Percentiles rank a stretch among this genome's conserved stretches.
phyloP scores from a whole-genome alignment of 495 filamentous ascomycete genomes.

The Penicillium cinerascens region DNA sequence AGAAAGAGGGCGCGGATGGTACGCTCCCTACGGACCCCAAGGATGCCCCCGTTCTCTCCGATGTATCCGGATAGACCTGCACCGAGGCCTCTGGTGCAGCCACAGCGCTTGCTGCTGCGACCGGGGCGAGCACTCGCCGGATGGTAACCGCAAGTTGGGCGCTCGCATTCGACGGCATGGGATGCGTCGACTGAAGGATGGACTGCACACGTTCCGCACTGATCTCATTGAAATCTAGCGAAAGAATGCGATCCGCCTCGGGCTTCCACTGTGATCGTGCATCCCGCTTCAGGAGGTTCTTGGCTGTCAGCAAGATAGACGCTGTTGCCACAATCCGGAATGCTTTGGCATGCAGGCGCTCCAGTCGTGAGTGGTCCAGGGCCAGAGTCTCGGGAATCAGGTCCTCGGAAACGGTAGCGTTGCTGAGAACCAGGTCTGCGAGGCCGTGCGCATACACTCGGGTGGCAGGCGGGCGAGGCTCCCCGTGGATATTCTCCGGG shows the following conservation, averaged over 20 bases:
- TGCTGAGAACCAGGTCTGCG: conserved; percentile 60
- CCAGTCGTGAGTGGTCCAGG: conserved; percentile 71
- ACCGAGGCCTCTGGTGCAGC: conserved; percentile 36
- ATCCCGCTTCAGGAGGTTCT: conserved; percentile 93
- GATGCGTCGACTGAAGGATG: conserved; percentile 73
- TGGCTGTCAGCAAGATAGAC: conserved; percentile 81
- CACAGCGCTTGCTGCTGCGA: conserved; percentile 36
- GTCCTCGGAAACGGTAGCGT: conserved; percentile 50
- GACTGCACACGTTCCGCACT: conserved; percentile 64
- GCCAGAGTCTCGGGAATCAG: conserved; percentile 80
- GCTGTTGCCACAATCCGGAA: conserved; percentile 77
- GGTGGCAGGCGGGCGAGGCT: conserved; percentile 38
- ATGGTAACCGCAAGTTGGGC: conserved; percentile 46
- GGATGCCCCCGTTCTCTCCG: conserved; percentile 2
- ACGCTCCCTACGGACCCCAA: conserved; percentile 7
- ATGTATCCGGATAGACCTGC: conserved; percentile 28
- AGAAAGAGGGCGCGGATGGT: conserved; percentile 39
- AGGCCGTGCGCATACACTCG: conserved; percentile 80
- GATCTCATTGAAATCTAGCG: conserved; percentile 52
- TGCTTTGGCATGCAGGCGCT: conserved; percentile 60
- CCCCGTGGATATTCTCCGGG: conserved; percentile 58
- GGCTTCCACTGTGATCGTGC: conserved; percentile 84
- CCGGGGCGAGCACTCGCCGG: conserved; percentile 52
- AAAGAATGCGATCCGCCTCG: conserved; percentile 74
- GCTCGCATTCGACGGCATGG: conserved; percentile 61